Evolutionary conservation across 306 rosid genomes (phyloP).

Genomic region (Glycine soja): DNA sequence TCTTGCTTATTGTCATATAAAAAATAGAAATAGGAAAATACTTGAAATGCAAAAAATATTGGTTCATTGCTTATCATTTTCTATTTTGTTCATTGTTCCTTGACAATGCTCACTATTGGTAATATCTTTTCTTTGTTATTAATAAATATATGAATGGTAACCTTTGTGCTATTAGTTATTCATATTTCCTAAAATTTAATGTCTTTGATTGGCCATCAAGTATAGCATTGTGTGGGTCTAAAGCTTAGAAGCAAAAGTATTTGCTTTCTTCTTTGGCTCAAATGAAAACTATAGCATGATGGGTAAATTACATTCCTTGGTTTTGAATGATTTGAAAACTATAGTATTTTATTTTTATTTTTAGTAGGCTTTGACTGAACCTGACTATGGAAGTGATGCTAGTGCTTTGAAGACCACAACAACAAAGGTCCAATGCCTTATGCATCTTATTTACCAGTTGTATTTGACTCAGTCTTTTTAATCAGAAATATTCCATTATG

Average conservation of each 20-base stretch:
- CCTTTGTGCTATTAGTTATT: constrained; percentile 11
- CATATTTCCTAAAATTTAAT: constrained; percentile 36
- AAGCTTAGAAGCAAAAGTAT: constrained; percentile 80
- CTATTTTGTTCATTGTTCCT: constrained; percentile 78
- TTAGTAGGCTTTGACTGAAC: constrained; percentile 82
- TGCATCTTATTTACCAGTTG: constrained; percentile 32
- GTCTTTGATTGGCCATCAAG: constrained; percentile 44
- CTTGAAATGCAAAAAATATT: too few relatives aligned
- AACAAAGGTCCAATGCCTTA: constrained; percentile 58
- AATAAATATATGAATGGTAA: not conserved
- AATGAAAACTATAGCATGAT: constrained; percentile 72
- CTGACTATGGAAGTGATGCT: constrained; percentile 92
- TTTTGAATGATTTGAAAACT: constrained; percentile 4
- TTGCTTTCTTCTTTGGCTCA: constrained; percentile 83
- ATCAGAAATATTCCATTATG: constrained; percentile 14
- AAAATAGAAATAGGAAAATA: too few relatives aligned
- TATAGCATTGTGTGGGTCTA: constrained; percentile 89
- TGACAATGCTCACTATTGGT: constrained; percentile 93
- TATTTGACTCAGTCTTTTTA: not conserved
- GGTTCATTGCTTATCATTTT: too few relatives aligned
- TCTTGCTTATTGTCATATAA: too few relatives aligned
- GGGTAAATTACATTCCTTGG: constrained; percentile 62
- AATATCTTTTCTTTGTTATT: constrained; percentile 39
- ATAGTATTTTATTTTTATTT: constrained; percentile 30
- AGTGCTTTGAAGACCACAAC: constrained; percentile 79